Evolutionary conservation across 2,329 filamentous ascomycete species (phyloP).

Genomic region (Emmonsiellopsis sp.): DNA sequence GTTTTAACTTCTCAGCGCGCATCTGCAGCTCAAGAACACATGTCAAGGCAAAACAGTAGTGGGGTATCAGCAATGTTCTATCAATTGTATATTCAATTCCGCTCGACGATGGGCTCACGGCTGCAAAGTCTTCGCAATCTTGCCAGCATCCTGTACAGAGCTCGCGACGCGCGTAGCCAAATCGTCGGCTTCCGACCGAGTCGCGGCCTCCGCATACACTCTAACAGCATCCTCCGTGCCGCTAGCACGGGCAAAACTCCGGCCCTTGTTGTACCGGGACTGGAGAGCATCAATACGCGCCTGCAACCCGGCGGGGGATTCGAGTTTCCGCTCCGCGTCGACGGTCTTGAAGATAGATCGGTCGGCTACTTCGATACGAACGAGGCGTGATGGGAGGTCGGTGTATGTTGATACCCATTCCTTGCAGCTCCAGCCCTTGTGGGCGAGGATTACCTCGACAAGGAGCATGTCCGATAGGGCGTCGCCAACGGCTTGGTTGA

Average conservation of each 20-base stretch:
- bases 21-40: neutral
- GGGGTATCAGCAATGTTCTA: neutral
- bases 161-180: conserved; percentile 73
- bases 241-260: conserved; percentile 83
- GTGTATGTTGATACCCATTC: conserved; percentile 92
- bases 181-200: conserved; percentile 81
- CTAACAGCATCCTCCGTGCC: conserved; percentile 94
- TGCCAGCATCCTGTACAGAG: conserved; percentile 56
- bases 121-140: conserved; percentile 2
- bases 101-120: neutral
- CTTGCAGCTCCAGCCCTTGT: conserved; percentile 82
- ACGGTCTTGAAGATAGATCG: conserved; percentile 85
- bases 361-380: conserved; percentile 80
- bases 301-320: conserved; percentile 70
- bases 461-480: conserved; percentile 92
- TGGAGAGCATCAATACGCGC: conserved; percentile 78
- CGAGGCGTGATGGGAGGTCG: conserved; percentile 90
- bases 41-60: neutral
- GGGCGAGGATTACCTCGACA: conserved; percentile 89
- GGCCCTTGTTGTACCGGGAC: conserved; percentile 80
- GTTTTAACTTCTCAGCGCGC: neutral
- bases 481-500: conserved; percentile 97
- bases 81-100: no score
- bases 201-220: conserved; percentile 91
- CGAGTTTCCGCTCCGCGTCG: conserved; percentile 82